Percentiles rank a stretch among this genome's conserved stretches.
These are phyloP conservation scores for Rhizopogon salebrosus DNA, from an alignment of 768 basidiomycete genomes.

Conservation along the genomic window DNA sequence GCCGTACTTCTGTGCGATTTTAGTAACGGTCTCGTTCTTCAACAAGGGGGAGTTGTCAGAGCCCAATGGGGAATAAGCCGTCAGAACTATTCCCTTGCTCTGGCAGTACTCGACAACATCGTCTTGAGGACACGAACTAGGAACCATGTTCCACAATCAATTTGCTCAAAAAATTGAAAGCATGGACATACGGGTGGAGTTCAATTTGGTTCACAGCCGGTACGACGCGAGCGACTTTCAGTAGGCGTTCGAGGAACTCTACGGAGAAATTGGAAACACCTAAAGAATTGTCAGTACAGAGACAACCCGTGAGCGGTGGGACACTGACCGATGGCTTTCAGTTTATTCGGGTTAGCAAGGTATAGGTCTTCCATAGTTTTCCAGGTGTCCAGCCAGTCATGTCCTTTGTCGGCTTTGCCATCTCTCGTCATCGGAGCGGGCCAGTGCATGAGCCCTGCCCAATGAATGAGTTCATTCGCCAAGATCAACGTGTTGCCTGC, in stretches of 20 bases:
- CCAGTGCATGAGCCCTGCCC: conserved; percentile 74
- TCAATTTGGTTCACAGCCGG: conserved; percentile 83
- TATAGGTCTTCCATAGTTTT: conserved; percentile 67
- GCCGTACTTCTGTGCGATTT: conserved; percentile 57
- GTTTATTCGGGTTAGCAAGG: conserved; percentile 61
- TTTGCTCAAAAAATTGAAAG: background rate
- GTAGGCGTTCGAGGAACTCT: conserved; percentile 55
- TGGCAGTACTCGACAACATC: conserved; percentile 60
- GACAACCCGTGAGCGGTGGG: background rate
- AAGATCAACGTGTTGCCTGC: background rate
- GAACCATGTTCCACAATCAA: conserved; percentile 6
- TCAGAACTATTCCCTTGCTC: conserved; percentile 60
- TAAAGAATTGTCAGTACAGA: conserved; percentile 12
- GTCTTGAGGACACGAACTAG: conserved; percentile 57
- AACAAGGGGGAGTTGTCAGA: conserved; percentile 66
- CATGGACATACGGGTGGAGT: conserved; percentile 55
- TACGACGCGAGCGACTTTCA: conserved; percentile 47
- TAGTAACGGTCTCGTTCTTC: conserved; percentile 50
- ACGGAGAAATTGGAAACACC: conserved; percentile 71
- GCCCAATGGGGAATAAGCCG: conserved; percentile 79
- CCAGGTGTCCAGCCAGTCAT: conserved; percentile 77
- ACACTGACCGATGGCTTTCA: conserved; percentile 65
- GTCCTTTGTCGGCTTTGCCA: conserved; percentile 45
- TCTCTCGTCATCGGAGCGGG: conserved; percentile 67
- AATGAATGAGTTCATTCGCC: background rate